A percentile compares a stretch with the other conserved stretches of the same genome.
Evolutionary conservation across 805 yeast species (phyloP).

Genomic region (Candida lessepsii): DNA sequence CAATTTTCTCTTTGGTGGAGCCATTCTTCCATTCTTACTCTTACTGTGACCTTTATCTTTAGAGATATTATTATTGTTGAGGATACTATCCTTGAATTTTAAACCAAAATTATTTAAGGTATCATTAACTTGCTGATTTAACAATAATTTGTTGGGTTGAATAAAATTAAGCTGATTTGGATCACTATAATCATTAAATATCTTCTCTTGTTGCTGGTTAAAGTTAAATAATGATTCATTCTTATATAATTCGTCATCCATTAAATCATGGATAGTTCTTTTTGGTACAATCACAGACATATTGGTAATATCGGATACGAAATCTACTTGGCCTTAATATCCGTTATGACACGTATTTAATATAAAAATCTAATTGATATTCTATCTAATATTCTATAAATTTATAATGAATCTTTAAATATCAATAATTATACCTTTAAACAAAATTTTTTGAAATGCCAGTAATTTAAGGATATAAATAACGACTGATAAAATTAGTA

Average conservation of each 20-base stretch:
- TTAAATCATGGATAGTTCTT: conserved; percentile 54
- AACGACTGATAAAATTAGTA: conserved; percentile 6
- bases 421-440: background rate
- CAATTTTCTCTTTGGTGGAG: conserved; percentile 26
- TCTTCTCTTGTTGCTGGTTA: conserved; percentile 11
- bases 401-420: background rate
- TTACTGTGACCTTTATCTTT: background rate
- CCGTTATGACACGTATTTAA: too few relatives aligned
- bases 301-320: background rate
- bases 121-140: conserved; percentile 6
- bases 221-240: conserved; percentile 10
- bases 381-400: conserved; percentile 1
- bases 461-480: conserved; percentile 5
- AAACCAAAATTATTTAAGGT: conserved; percentile 6
- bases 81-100: conserved; percentile 2
- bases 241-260: conserved; percentile 60
- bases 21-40: conserved; percentile 4
- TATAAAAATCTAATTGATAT: too few relatives aligned
- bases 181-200: conserved; percentile 17
- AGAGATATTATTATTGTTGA: background rate
- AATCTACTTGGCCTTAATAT: too few relatives aligned
- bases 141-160: conserved; percentile 13
- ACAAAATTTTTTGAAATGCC: background rate
- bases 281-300: conserved; percentile 56
- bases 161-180: conserved; percentile 16